Conservation (phyloP, 1,284 basidiomycete species). For the Sporisorium scitamineum region DNA sequence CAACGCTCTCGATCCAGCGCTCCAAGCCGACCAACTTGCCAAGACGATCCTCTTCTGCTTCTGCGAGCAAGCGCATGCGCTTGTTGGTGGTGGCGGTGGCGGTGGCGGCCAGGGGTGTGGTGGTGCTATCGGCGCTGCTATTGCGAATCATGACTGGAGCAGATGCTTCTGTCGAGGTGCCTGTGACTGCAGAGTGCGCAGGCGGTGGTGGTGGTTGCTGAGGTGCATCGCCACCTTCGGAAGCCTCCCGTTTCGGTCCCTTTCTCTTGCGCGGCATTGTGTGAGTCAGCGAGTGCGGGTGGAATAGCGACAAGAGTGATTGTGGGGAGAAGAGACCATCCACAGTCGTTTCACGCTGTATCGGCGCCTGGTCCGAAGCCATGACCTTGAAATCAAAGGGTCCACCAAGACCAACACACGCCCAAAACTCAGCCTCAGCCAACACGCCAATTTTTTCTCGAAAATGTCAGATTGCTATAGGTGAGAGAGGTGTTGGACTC, state of each 20-base stretch:
- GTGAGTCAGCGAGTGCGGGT: background rate
- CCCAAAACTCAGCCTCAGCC: slow-evolving; percentile 1
- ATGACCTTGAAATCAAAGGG: background rate
- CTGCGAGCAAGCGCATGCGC: slow-evolving; percentile 17
- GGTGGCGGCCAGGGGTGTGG: too few relatives aligned
- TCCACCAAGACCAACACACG: slow-evolving; percentile 4
- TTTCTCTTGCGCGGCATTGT: slow-evolving; percentile 49
- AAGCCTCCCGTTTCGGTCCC: slow-evolving; percentile 37
- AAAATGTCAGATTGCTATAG: slow-evolving; percentile 5
- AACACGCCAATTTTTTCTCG: background rate
- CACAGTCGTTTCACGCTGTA: background rate
- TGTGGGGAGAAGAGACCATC: background rate
- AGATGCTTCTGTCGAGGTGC: background rate
- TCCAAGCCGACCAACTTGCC: slow-evolving; percentile 35
- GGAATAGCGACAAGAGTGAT: background rate
- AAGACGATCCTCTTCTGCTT: slow-evolving; percentile 39
- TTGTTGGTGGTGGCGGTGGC: slow-evolving; percentile 6
- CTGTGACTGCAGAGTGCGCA: background rate
- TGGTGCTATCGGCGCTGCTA: background rate
- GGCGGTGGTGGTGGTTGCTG: slow-evolving; percentile 2
- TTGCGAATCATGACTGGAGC: background rate
- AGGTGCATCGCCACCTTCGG: slow-evolving; percentile 10
- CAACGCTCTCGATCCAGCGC: slow-evolving; percentile 33
- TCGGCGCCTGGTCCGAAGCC: background rate
- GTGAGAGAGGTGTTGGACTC: slow-evolving; percentile 5